A percentile compares a stretch with the other conserved stretches of the same genome.
Conservation (phyloP, 2,329 filamentous ascomycete genomes). For the Microsporum ferrugineum region DNA sequence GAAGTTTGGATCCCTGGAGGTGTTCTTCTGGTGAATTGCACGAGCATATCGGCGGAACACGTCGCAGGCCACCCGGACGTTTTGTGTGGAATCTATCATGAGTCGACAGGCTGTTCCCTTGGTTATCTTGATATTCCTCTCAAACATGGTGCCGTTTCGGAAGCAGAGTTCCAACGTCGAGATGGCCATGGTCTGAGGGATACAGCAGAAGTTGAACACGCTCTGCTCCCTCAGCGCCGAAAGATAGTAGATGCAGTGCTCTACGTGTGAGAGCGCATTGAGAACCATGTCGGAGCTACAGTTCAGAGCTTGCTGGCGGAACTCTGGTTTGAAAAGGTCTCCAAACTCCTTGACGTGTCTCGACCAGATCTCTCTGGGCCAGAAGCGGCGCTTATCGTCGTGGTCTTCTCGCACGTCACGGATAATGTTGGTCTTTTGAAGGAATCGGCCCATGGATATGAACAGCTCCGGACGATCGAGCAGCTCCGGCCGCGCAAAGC, state of each 20-base stretch:
- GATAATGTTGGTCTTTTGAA: conserved; percentile 98
- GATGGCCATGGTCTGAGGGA: conserved; percentile 95
- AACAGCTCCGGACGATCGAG: conserved; percentile 67
- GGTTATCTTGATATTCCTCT: conserved; percentile 88
- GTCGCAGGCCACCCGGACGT: conserved; percentile 67
- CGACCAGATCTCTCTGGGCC: conserved; percentile 92
- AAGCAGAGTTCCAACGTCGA: conserved; percentile 87
- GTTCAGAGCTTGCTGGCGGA: conserved; percentile 65
- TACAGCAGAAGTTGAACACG: conserved; percentile 97
- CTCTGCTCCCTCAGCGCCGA: conserved; percentile 89
- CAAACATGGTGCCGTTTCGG: conserved; percentile 75
- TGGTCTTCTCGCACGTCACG: conserved; percentile 87
- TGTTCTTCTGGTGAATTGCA: conserved; percentile 85
- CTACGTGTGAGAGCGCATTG: conserved; percentile 71
- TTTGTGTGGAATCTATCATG: conserved; percentile 89
- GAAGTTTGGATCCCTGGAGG: conserved; percentile 83
- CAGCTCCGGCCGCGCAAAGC: conserved; percentile 76
- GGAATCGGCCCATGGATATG: conserved; percentile 92
- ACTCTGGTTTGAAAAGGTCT: conserved; percentile 73
- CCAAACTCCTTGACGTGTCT: conserved; percentile 86
- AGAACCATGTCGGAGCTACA: conserved; percentile 92
- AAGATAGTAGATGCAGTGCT: conserved; percentile 97
- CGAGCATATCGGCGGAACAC: conserved; percentile 68
- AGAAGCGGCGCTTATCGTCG: conserved; percentile 79
- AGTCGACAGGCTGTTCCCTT: conserved; percentile 86